A percentile compares a stretch with the other conserved stretches of the same genome.
Evolutionary conservation across 1,139 yeast species (phyloP).

Genomic region (Meyerozyma sp.): DNA sequence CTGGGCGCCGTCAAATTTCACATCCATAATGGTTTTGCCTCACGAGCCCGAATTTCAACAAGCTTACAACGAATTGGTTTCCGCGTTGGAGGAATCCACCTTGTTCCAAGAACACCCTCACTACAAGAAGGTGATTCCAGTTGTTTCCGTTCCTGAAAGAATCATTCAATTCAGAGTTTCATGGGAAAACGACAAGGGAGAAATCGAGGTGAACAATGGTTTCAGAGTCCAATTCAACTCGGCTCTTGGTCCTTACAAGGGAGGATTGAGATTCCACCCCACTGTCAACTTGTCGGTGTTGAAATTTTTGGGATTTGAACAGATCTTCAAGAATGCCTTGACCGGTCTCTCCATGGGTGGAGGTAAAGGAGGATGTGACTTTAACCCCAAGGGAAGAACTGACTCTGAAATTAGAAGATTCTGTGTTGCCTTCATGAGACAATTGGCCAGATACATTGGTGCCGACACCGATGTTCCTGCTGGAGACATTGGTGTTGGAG

Average conservation of each 20-base stretch:
- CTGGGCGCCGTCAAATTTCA: neutral
- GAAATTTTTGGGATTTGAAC: conserved; percentile 96
- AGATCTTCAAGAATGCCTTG: conserved; percentile 95
- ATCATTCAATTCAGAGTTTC: conserved; percentile 93
- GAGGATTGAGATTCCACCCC: conserved; percentile 98
- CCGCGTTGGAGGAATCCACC: conserved; percentile 87
- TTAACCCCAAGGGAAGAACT: conserved; percentile 92
- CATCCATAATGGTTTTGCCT: conserved; percentile 45
- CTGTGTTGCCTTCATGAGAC: conserved; percentile 94
- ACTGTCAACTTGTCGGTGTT: conserved; percentile 90
- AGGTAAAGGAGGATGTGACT: conserved; percentile 99
- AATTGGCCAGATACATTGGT: conserved; percentile 93
- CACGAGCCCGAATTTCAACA: conserved; percentile 98
- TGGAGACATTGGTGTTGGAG: conserved; percentile 94
- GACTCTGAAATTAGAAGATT: conserved; percentile 94
- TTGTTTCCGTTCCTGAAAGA: conserved; percentile 94
- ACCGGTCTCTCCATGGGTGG: conserved; percentile 99
- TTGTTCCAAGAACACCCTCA: conserved; percentile 86
- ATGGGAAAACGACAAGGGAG: conserved; percentile 96
- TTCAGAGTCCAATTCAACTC: conserved; percentile 98
- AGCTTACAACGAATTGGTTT: conserved; percentile 90
- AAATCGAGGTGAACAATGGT: conserved; percentile 91
- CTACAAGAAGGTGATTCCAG: conserved; percentile 83
- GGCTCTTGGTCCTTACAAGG: conserved; percentile 98
- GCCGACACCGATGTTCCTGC: conserved; percentile 98